Conservation (phyloP, 768 basidiomycete species). For the Albatrellus ellisii region DNA sequence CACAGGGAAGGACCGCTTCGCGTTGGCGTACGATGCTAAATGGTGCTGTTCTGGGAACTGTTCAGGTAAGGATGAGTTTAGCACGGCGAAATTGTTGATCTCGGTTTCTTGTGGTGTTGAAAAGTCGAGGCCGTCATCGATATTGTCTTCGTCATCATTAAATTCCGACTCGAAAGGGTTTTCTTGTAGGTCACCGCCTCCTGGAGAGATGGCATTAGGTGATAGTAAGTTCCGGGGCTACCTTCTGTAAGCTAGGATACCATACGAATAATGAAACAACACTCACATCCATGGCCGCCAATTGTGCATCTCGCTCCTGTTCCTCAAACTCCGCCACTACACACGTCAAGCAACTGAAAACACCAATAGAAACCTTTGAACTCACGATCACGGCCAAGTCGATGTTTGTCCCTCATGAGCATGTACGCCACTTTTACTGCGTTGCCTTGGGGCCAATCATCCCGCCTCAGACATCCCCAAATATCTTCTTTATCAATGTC, state of each 20-base stretch:
- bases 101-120: constrained; percentile 33
- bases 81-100: constrained; percentile 67
- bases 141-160: constrained; percentile 35
- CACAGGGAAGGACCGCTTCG: constrained; percentile 27
- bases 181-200: constrained; percentile 46
- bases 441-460: constrained; percentile 81
- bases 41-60: constrained; percentile 54
- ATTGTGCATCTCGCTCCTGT: constrained; percentile 71
- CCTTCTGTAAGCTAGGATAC: constrained; percentile 6
- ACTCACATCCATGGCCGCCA: constrained; percentile 72
- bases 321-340: constrained; percentile 70
- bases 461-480: constrained; percentile 71
- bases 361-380: constrained; percentile 10
- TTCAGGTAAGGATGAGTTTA: constrained; percentile 73
- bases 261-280: background rate
- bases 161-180: constrained; percentile 80
- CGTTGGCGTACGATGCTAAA: constrained; percentile 53
- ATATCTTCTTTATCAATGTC: constrained; percentile 76
- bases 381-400: constrained; percentile 78
- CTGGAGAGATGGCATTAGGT: constrained; percentile 52
- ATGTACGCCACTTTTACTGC: constrained; percentile 95
- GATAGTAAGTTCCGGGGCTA: constrained; percentile 64
- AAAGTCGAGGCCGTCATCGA: constrained; percentile 39
- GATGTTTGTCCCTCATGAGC: constrained; percentile 78
- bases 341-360: constrained; percentile 12